Evolutionary conservation across 164 flowering plant genomes (phyloP), one percentile per base, ranked within the genome.

Genomic region (Umbilicus rupestris): DNA sequence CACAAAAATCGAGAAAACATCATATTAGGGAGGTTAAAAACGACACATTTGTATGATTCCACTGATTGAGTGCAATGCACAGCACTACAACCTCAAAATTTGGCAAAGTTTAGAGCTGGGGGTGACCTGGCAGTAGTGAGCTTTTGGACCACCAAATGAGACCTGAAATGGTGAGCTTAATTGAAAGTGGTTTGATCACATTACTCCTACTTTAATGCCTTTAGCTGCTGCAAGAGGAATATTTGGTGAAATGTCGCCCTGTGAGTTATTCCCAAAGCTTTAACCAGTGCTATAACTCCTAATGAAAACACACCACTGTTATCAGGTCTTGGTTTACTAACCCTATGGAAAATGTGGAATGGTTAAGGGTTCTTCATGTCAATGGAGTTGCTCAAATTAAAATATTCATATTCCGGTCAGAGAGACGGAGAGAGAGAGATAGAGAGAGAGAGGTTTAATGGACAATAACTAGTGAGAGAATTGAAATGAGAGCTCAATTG

Each of bases 181-280:
- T 15, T 52, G 59, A 16, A 24, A 10, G 59, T 52, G 30, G 59
- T n/a, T 52, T 52, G 59, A 52, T 52, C 59, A 52, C 10, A 52
- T 30, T 22, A 26, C 59, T 3, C 26, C 15, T 26, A 11, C 59
- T 24, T 52, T 52, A 52, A 52, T 52, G 59, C 11, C 59, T 52
- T 52, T 52, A 52, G 58, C 58, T 50, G 26, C 31, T 52, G 59
- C 59, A 52, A 52, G 31, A 52, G 26, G 59, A 52, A 52, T 52
- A 26, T 52, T 52, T 52, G 59, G 59, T 26, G 31, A 24, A 26
- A 52, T 52, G 59, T 26, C 59, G 16, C 28, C 15, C 3, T 52
- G 59, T 12, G 28, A 16, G 31, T 52, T 52, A 52, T 52, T 28
- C 59, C 3, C 30, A 52, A 52, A 52, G 59, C 30, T 52, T 52